Conservation (phyloP, 2,329 filamentous ascomycete genomes). For the Monilinia aucupariae region DNA sequence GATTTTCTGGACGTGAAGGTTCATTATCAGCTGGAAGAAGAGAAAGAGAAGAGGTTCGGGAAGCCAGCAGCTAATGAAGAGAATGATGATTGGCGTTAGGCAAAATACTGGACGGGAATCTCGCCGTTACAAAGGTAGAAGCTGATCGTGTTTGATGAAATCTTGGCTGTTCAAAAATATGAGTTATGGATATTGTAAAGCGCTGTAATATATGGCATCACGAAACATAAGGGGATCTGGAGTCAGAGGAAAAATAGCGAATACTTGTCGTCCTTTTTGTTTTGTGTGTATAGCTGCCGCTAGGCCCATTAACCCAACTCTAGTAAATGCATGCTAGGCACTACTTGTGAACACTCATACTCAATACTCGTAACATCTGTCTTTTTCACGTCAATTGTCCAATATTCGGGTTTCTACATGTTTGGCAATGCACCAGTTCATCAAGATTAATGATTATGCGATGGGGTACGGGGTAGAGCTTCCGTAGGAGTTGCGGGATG, state of each 20-base stretch:
- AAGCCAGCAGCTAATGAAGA: not conserved
- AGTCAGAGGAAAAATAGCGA: not conserved
- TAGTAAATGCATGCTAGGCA: not conserved
- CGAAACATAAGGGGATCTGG: not conserved
- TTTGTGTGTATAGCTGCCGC: not conserved
- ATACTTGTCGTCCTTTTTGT: not conserved
- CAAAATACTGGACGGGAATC: not conserved
- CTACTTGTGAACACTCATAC: not conserved
- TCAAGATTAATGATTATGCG: not conserved
- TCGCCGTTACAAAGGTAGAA: not conserved
- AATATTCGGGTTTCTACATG: not conserved
- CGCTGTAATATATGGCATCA: constrained; percentile 5
- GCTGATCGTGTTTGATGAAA: not conserved
- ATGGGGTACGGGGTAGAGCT: not conserved
- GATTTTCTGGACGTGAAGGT: constrained; percentile 2
- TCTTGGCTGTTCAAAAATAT: not conserved
- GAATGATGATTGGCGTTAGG: not conserved
- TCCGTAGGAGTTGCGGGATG: not conserved
- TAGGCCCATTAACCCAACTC: no score
- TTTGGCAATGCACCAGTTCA: not conserved
- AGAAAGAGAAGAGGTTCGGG: not conserved
- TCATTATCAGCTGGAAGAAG: not conserved
- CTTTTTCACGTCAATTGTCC: not conserved
- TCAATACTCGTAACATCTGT: not conserved
- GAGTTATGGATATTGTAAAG: constrained; percentile 1